These are phyloP conservation scores for Saccharomycopsis babjevae DNA, from an alignment of 805 yeast species.

Conservation along the genomic window DNA sequence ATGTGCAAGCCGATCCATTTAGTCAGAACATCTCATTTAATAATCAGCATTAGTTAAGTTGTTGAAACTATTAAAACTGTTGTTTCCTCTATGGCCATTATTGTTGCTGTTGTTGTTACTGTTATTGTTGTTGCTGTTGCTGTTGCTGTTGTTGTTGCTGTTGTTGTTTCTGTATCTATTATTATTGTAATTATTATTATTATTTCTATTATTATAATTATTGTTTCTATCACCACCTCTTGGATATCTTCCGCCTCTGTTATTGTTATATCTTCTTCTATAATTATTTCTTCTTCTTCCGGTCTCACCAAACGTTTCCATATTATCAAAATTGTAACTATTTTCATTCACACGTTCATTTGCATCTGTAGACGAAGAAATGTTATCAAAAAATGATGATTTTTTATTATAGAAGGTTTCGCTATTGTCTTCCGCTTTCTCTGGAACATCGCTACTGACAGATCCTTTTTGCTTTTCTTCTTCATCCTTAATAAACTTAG, in stretches of 20 bases:
- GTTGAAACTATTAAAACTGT: background rate
- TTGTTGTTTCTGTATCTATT: slow-evolving; percentile 9
- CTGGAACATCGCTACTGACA: slow-evolving; percentile 6
- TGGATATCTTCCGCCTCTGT: slow-evolving; percentile 31
- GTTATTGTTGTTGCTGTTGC: background rate
- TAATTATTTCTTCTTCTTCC: slow-evolving; percentile 37
- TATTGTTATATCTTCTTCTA: slow-evolving; percentile 39
- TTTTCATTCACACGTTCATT: slow-evolving; percentile 20
- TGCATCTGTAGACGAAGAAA: slow-evolving; percentile 49
- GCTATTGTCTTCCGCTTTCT: slow-evolving; percentile 17
- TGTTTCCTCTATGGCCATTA: background rate
- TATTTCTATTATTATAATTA: slow-evolving; percentile 20
- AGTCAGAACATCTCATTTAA: background rate
- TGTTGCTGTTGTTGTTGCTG: slow-evolving; percentile 7
- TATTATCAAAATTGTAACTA: slow-evolving; percentile 13
- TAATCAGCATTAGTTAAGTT: background rate
- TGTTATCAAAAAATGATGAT: slow-evolving; percentile 81
- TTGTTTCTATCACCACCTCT: slow-evolving; percentile 28
- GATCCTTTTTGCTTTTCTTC: slow-evolving; percentile 18
- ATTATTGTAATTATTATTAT: slow-evolving; percentile 17
- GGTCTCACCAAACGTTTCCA: slow-evolving; percentile 19
- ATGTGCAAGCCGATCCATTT: background rate
- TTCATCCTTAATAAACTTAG: slow-evolving; percentile 51
- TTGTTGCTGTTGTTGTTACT: slow-evolving; percentile 10
- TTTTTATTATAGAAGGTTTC: slow-evolving; percentile 56